A percentile compares a stretch with the other conserved stretches of the same genome.
These are phyloP conservation scores for Trichoderma aggressivum DNA, from an alignment of 2,329 filamentous ascomycete genomes.

Conservation along the genomic window DNA sequence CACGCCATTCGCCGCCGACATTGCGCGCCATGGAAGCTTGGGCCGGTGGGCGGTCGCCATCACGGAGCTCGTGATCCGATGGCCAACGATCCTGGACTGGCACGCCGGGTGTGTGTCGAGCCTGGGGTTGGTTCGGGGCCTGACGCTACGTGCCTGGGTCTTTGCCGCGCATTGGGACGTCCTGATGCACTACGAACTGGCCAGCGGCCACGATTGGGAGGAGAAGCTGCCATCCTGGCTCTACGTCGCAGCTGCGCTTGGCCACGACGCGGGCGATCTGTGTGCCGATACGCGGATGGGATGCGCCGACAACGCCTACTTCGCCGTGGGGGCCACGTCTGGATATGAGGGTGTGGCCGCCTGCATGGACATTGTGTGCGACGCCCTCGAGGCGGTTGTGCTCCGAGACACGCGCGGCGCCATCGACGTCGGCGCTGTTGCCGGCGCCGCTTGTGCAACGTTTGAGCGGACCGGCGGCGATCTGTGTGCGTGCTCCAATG, in stretches of 20 bases:
- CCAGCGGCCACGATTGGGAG: not conserved
- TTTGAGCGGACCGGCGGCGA: slow-evolving; percentile 9
- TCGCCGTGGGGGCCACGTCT: not conserved
- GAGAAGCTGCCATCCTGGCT: not conserved
- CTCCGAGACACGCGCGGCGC: slow-evolving; percentile 1
- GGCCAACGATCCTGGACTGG: slow-evolving; percentile 2
- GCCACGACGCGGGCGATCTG: slow-evolving; percentile 4
- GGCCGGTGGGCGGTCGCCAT: not conserved
- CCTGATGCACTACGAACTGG: slow-evolving; percentile 11
- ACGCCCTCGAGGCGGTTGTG: slow-evolving; percentile 7
- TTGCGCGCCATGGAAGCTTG: not conserved
- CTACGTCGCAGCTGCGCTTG: slow-evolving; percentile 2
- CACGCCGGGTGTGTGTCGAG: slow-evolving; percentile 8
- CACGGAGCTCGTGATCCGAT: not conserved
- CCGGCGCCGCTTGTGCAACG: slow-evolving; percentile 9
- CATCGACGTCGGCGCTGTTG: not conserved
- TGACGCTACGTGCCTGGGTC: not conserved
- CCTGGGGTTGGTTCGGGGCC: slow-evolving; percentile 2
- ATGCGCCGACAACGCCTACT: slow-evolving; percentile 8
- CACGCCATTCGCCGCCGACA: not conserved
- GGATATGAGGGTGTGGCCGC: slow-evolving; percentile 15
- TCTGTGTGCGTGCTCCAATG: not conserved
- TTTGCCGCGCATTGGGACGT: not conserved
- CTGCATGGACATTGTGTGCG: slow-evolving; percentile 15
- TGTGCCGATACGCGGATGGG: slow-evolving; percentile 1